phyloP scores from a whole-genome alignment of 805 yeast species.

The Yarrowia sp. region DNA sequence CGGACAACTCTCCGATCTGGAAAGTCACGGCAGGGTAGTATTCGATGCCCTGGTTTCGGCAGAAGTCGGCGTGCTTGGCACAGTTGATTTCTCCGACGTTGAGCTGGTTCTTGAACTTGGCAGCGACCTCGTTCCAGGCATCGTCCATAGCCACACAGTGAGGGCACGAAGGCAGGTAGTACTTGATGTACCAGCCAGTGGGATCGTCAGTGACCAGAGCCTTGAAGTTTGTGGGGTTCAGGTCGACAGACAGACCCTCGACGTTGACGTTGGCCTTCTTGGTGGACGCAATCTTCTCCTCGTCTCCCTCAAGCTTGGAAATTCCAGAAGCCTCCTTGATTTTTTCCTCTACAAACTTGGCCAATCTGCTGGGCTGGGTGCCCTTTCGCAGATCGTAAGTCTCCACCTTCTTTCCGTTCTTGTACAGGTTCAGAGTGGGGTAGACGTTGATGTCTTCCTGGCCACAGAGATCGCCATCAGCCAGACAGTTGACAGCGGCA shows the following conservation, averaged over 20 bases:
- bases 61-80: conserved; percentile 48
- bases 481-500: conserved; percentile 83
- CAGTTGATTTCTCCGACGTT: conserved; percentile 55
- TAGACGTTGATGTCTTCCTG: conserved; percentile 67
- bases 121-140: conserved; percentile 52
- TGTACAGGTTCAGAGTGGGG: conserved; percentile 74
- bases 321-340: conserved; percentile 27
- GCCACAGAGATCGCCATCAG: conserved; percentile 83
- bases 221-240: conserved; percentile 46
- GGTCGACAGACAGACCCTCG: conserved; percentile 49
- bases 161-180: conserved; percentile 53
- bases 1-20: conserved; percentile 41
- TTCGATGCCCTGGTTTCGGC: conserved; percentile 49
- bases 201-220: conserved; percentile 52
- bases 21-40: conserved; percentile 44
- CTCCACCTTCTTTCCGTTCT: conserved; percentile 48
- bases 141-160: conserved; percentile 52
- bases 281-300: conserved; percentile 37
- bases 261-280: conserved; percentile 45
- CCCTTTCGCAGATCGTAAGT: conserved; percentile 41
- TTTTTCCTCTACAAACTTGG: conserved; percentile 36
- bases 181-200: conserved; percentile 53
- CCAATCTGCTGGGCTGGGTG: conserved; percentile 37
- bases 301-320: conserved; percentile 34
- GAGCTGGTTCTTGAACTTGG: conserved; percentile 46